phyloP scores from a whole-genome alignment of 2,329 filamentous ascomycete genomes.

The Colletotrichum falcatum region DNA sequence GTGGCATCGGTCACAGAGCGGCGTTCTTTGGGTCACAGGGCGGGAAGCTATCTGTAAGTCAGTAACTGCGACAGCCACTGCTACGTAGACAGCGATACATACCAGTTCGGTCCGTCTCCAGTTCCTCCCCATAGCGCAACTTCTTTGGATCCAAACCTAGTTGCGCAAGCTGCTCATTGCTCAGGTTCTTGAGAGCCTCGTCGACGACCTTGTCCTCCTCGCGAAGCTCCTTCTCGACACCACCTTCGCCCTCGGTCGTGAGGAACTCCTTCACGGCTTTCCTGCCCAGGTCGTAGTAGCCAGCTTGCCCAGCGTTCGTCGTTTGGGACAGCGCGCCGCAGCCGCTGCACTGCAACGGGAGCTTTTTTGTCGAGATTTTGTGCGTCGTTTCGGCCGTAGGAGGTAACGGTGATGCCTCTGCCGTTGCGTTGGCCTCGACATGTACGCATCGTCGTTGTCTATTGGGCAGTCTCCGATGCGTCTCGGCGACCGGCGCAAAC shows the following conservation, averaged over 20 bases:
- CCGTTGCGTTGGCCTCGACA: constrained; percentile 11
- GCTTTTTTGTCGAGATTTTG: constrained; percentile 38
- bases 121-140: constrained; percentile 50
- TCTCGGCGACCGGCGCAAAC: constrained; percentile 42
- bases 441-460: constrained; percentile 47
- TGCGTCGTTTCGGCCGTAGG: constrained; percentile 12
- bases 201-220: constrained; percentile 62
- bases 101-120: constrained; percentile 37
- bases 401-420: constrained; percentile 4
- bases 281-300: constrained; percentile 66
- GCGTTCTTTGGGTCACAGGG: constrained; percentile 49
- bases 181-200: constrained; percentile 57
- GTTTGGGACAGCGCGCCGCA: constrained; percentile 75
- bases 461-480: constrained; percentile 32
- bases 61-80: neutral
- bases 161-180: constrained; percentile 55
- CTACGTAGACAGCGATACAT: neutral
- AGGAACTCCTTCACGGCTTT: constrained; percentile 65
- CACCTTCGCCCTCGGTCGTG: constrained; percentile 47
- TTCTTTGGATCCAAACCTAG: constrained; percentile 60
- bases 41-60: constrained; percentile 12
- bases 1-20: constrained; percentile 90
- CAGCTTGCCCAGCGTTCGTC: constrained; percentile 60
- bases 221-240: constrained; percentile 36
- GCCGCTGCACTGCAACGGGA: constrained; percentile 71